Percentiles rank a stretch among this genome's conserved stretches.
phyloP scores from a whole-genome alignment of 305 asterid genomes.

The Lippia alba region DNA sequence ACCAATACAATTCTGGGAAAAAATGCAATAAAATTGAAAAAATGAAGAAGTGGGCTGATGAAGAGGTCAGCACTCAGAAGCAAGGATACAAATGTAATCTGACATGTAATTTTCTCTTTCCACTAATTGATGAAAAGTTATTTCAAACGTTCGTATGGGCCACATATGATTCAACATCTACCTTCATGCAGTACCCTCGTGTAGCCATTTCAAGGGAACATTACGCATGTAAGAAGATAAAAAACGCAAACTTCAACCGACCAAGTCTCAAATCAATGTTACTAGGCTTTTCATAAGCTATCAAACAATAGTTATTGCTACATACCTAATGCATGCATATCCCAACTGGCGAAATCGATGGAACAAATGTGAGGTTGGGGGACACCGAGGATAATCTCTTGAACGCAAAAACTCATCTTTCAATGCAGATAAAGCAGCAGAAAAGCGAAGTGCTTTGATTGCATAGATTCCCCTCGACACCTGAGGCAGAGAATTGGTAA shows the following conservation, averaged over 20 bases:
- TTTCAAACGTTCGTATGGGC: constrained; percentile 6
- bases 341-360: constrained; percentile 99
- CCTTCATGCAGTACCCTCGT: background rate
- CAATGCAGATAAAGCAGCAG: constrained; percentile 93
- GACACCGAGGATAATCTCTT: constrained; percentile 99
- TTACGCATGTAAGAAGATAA: constrained; percentile 12
- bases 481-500: constrained; percentile 48
- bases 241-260: constrained; percentile 21
- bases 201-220: constrained; percentile 32
- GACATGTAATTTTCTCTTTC: background rate
- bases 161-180: constrained; percentile 14
- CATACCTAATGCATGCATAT: constrained; percentile 92
- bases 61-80: constrained; percentile 22
- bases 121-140: background rate
- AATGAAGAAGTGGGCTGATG: constrained; percentile 11
- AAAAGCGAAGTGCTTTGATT: constrained; percentile 92
- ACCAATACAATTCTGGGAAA: constrained; percentile 16
- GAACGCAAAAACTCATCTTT: constrained; percentile 97
- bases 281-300: constrained; percentile 20
- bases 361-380: constrained; percentile 96
- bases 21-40: constrained; percentile 7
- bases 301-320: background rate
- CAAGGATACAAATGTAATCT: background rate
- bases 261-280: constrained; percentile 22
- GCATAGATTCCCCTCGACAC: constrained; percentile 95